phyloP scores from a whole-genome alignment of 202 grass and related monocot species.

The Elaeis oleifera region DNA sequence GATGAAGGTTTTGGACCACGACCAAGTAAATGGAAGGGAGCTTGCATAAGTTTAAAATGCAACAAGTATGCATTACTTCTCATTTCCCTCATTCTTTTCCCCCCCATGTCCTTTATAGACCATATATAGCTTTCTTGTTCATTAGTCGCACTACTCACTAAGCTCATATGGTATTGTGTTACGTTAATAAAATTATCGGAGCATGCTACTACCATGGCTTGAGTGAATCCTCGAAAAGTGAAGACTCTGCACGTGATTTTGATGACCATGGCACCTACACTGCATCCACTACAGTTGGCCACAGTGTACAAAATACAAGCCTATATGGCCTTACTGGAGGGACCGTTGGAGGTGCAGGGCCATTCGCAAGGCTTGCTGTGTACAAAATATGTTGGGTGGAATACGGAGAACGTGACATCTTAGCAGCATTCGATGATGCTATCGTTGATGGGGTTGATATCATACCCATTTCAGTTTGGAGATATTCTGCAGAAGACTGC shows the following conservation, averaged over 20 bases:
- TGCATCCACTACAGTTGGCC: conserved; percentile 23
- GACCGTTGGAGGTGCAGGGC: conserved; percentile 23
- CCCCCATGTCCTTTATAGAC: no score
- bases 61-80: conserved; percentile 23
- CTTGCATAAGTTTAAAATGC: conserved; percentile 30
- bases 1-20: conserved; percentile 31
- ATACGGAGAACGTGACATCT: conserved; percentile 6
- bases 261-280: conserved; percentile 30
- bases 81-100: no score
- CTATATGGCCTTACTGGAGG: conserved; percentile 3
- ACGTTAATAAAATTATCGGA: conserved; percentile 35
- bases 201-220: conserved; percentile 5
- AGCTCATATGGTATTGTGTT: no score
- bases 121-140: no score
- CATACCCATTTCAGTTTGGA: conserved; percentile 20
- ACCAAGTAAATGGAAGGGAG: conserved; percentile 35
- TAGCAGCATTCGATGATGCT: conserved; percentile 41
- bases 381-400: conserved; percentile 29
- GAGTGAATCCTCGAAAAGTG: neutral
- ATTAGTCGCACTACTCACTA: no score
- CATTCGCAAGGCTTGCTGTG: conserved; percentile 25
- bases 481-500: accelerated
- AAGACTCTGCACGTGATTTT: conserved; percentile 14
- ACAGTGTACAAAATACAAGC: neutral
- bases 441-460: conserved; percentile 40